A percentile compares a stretch with the other conserved stretches of the same genome.
Conservation (phyloP, 73 alveolate genomes). For the Paramecium pentaurelia region DNA sequence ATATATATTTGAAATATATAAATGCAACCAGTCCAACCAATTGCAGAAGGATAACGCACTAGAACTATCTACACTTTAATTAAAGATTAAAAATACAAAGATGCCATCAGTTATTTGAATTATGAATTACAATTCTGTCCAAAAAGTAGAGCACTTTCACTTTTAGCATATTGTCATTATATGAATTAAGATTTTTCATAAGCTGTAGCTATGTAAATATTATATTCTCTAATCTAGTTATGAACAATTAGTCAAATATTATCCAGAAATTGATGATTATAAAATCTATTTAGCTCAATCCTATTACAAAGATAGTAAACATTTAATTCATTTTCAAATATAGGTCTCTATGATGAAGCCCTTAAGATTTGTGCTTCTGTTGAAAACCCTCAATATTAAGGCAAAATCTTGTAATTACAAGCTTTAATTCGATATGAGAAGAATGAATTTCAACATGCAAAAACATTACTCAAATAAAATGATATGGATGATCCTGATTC, state of each 20-base stretch:
- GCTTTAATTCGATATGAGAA: conserved; percentile 88
- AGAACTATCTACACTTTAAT: conserved; percentile 67
- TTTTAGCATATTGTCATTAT: conserved; percentile 67
- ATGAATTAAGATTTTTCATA: conserved; percentile 60
- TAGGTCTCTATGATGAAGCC: conserved; percentile 80
- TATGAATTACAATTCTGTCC: conserved; percentile 66
- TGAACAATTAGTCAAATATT: conserved; percentile 64
- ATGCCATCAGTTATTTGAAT: conserved; percentile 65
- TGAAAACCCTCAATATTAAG: conserved; percentile 73
- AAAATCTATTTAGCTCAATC: conserved; percentile 67
- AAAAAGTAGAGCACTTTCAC: conserved; percentile 67
- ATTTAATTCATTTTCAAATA: background rate
- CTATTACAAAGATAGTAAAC: conserved; percentile 59
- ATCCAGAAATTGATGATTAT: conserved; percentile 69
- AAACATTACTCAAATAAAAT: conserved; percentile 75
- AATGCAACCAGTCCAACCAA: conserved; percentile 58
- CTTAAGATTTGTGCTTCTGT: conserved; percentile 74
- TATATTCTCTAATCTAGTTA: background rate
- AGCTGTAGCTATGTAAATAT: conserved; percentile 63
- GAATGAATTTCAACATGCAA: conserved; percentile 87
- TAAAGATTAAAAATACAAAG: conserved; percentile 64
- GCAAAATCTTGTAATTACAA: conserved; percentile 72
- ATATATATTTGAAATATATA: background rate
- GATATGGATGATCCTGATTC: conserved; percentile 83
- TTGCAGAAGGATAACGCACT: conserved; percentile 68